A percentile compares a stretch with the other conserved stretches of the same genome.
These are phyloP conservation scores for Colletotrichum filicis DNA, from an alignment of 2,329 filamentous ascomycete species.

Conservation along the genomic window DNA sequence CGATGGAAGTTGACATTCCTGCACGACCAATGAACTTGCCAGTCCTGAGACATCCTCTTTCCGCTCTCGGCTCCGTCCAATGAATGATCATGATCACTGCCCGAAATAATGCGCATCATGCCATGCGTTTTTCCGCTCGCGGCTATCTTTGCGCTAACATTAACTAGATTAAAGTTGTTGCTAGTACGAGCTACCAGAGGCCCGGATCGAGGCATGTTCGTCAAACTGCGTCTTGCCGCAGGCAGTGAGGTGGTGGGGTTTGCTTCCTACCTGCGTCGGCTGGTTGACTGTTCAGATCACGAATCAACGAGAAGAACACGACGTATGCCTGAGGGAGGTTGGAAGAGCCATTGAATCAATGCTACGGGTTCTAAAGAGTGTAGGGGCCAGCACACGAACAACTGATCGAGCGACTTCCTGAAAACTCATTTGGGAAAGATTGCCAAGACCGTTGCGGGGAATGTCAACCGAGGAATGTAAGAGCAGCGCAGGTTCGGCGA, in stretches of 20 bases:
- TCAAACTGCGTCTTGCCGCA: not conserved
- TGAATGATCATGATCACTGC: not conserved
- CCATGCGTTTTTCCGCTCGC: not conserved
- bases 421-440: not conserved
- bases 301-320: not conserved
- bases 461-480: not conserved
- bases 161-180: not conserved
- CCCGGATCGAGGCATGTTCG: not conserved
- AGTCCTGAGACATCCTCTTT: not conserved
- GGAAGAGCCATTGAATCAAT: no score
- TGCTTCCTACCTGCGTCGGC: not conserved
- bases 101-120: not conserved
- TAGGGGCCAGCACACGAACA: no score
- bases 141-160: not conserved
- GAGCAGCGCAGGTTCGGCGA: no score
- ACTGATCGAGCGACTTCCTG: no score
- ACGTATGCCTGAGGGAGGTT: no score
- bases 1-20: conserved; percentile 15
- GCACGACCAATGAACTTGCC: not conserved
- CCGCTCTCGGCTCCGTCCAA: not conserved
- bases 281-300: not conserved
- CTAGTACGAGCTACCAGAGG: not conserved
- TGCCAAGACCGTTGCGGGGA: not conserved
- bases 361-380: no score
- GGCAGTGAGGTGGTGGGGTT: not conserved